Percentiles rank a stretch among this genome's conserved stretches.
Evolutionary conservation across 805 yeast genomes (phyloP).

Genomic region (Yarrowia phangngaensis): DNA sequence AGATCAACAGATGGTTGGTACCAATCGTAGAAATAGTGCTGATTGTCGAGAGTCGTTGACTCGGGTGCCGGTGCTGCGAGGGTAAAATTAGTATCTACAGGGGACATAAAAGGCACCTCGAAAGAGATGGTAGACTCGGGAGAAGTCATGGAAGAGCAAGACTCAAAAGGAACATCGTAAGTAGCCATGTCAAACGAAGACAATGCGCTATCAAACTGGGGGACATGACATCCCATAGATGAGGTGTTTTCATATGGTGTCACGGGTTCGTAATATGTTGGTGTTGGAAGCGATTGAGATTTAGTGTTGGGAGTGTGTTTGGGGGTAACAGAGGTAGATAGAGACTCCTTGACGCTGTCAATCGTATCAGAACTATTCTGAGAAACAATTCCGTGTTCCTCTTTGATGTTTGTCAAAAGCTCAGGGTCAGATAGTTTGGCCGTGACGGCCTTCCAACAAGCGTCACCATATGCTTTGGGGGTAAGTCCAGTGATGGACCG

Average conservation of each 20-base stretch:
- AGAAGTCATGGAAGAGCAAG: constrained; percentile 22
- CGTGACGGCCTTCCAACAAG: constrained; percentile 49
- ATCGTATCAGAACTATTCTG: background rate
- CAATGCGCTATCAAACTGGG: constrained; percentile 3
- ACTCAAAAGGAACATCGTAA: constrained; percentile 10
- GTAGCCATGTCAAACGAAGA: constrained; percentile 14
- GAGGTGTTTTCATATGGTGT: constrained; percentile 10
- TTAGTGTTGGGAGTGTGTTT: constrained; percentile 5
- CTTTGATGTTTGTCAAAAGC: constrained; percentile 17
- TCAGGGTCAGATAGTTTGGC: constrained; percentile 24
- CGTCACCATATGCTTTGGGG: constrained; percentile 84
- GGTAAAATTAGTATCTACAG: background rate
- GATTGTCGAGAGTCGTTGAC: background rate
- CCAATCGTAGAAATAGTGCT: constrained; percentile 24
- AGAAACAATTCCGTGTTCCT: background rate
- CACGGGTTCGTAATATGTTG: constrained; percentile 13
- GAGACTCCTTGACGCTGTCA: constrained; percentile 4
- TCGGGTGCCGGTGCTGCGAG: constrained; percentile 2
- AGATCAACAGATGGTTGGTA: constrained; percentile 7
- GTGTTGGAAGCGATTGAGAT: constrained; percentile 15
- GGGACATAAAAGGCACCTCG: constrained; percentile 19
- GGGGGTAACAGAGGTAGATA: constrained; percentile 10
- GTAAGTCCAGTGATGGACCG: constrained; percentile 81
- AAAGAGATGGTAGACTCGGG: constrained; percentile 23
- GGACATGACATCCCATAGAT: background rate